Percentiles rank a stretch among this genome's conserved stretches.
These are phyloP conservation scores for Cyphellophora europaea DNA, from an alignment of 2,329 filamentous ascomycete genomes.

Conservation along the genomic window DNA sequence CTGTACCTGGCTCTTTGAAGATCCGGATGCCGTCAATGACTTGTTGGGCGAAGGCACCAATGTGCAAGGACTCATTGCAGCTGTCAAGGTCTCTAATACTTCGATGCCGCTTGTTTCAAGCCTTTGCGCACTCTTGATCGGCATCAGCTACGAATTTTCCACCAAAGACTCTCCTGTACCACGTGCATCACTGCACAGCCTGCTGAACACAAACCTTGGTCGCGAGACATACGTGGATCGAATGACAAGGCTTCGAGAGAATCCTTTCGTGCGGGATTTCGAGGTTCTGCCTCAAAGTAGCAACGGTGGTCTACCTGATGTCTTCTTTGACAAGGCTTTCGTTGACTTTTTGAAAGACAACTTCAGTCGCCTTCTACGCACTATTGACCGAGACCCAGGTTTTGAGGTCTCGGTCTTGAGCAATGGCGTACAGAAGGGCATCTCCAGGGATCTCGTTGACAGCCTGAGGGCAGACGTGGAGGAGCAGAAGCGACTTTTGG, in stretches of 20 bases:
- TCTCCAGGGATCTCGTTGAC: conserved; percentile 90
- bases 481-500: conserved; percentile 55
- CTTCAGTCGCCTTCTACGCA: conserved; percentile 72
- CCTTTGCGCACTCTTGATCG: conserved; percentile 73
- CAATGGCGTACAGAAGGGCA: conserved; percentile 75
- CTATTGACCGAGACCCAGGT: conserved; percentile 83
- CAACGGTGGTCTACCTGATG: conserved; percentile 57
- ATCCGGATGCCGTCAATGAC: conserved; percentile 83
- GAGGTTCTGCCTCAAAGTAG: conserved; percentile 66
- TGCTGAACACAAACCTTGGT: conserved; percentile 67
- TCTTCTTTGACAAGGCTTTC: conserved; percentile 78
- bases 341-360: conserved; percentile 95
- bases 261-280: conserved; percentile 76
- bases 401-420: conserved; percentile 73
- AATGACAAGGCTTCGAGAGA: conserved; percentile 65
- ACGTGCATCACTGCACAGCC: conserved; percentile 66
- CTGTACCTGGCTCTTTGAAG: conserved; percentile 83
- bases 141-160: conserved; percentile 91
- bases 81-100: conserved; percentile 52
- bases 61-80: conserved; percentile 74
- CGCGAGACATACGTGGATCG: conserved; percentile 81
- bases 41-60: conserved; percentile 87
- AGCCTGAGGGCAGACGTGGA: conserved; percentile 68
- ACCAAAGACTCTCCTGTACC: conserved; percentile 93
- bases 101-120: conserved; percentile 66